phyloP scores from a whole-genome alignment of 2,329 filamentous ascomycete species.

The Arthroderma sp. region DNA sequence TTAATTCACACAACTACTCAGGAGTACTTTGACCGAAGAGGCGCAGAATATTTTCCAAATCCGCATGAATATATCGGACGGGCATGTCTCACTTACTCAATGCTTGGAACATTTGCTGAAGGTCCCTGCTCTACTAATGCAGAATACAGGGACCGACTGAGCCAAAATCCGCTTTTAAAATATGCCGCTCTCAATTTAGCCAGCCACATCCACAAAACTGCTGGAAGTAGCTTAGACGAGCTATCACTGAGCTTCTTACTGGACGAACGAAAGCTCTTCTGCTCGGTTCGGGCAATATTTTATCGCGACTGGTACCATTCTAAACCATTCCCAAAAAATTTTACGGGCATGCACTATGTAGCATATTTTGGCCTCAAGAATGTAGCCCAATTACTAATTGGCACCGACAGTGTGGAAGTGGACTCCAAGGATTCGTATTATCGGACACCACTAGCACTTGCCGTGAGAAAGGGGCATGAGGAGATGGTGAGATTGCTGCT shows the following conservation, averaged over 20 bases:
- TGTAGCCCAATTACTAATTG: neutral
- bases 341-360: too few species aligned
- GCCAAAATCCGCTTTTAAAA: too few species aligned
- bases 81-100: neutral
- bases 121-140: neutral
- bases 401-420: neutral
- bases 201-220: too few species aligned
- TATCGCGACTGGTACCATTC: too few species aligned
- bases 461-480: neutral
- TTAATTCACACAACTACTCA: neutral
- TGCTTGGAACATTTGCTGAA: neutral
- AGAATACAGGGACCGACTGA: neutral
- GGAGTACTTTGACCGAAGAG: neutral
- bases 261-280: too few species aligned
- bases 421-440: neutral
- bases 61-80: neutral
- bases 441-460: neutral
- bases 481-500: conserved; percentile 3
- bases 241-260: too few species aligned
- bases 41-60: neutral
- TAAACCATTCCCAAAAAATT: too few species aligned
- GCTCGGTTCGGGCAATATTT: too few species aligned
- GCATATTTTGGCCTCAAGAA: too few species aligned
- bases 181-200: too few species aligned
- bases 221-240: too few species aligned